phyloP scores from a whole-genome alignment of 768 basidiomycete species.

The Cystofilobasidium ferigula region DNA sequence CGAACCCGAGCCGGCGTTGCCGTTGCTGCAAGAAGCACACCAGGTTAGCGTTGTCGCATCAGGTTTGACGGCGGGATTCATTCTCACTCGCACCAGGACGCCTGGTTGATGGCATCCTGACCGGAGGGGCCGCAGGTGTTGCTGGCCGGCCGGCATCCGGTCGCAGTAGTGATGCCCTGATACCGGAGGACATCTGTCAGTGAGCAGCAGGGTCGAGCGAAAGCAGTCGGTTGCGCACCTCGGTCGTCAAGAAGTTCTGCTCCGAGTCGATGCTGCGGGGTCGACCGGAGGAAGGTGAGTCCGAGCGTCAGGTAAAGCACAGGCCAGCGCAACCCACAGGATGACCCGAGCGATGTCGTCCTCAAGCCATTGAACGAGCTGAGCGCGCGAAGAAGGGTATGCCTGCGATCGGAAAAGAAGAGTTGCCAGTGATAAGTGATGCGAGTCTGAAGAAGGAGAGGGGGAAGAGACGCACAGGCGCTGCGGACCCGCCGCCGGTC shows the following conservation, averaged over 20 bases:
- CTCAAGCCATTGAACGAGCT: conserved; percentile 13
- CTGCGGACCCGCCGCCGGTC: neutral
- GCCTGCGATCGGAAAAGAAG: neutral
- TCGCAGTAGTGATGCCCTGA: neutral
- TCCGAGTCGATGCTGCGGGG: neutral
- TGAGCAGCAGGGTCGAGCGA: neutral
- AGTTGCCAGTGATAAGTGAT: neutral
- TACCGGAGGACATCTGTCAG: neutral
- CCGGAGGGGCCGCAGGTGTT: conserved; percentile 1
- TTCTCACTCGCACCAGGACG: neutral
- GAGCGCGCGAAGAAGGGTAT: neutral
- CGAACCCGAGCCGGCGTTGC: neutral
- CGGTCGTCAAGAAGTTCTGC: neutral
- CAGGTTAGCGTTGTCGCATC: neutral
- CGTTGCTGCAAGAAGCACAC: neutral
- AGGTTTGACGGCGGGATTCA: neutral
- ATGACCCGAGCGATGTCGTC: neutral
- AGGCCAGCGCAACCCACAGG: neutral
- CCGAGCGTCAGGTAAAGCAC: neutral
- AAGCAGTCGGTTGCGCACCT: neutral
- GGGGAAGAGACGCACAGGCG: neutral
- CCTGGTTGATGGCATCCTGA: conserved; percentile 4
- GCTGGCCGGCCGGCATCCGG: neutral
- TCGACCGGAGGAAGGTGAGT: neutral
- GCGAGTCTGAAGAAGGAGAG: neutral